Conservation (phyloP, 2,329 filamentous ascomycete species). For the Cladosporium sp. region DNA sequence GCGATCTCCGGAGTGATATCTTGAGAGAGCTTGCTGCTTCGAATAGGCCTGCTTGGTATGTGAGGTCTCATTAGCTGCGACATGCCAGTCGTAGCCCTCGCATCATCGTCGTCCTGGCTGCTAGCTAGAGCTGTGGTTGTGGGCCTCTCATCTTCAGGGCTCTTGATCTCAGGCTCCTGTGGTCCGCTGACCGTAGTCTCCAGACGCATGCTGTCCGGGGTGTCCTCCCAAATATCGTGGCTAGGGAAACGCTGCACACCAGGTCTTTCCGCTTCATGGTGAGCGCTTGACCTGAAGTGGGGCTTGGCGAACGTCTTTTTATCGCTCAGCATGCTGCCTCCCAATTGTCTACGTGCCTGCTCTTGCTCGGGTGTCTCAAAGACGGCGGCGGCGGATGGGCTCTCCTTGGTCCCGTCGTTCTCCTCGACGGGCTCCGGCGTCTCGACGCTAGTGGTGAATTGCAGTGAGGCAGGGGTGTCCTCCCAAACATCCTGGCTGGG, state of each 20-base stretch:
- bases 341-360: constrained; percentile 41
- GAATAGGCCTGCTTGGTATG: constrained; percentile 28
- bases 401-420: constrained; percentile 29
- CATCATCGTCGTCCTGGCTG: constrained; percentile 19
- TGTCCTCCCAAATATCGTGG: constrained; percentile 91
- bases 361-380: constrained; percentile 49
- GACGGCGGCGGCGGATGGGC: constrained; percentile 20
- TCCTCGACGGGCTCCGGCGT: constrained; percentile 58
- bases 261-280: constrained; percentile 50
- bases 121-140: constrained; percentile 18
- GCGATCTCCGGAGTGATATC: constrained; percentile 31
- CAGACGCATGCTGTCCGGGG: constrained; percentile 74
- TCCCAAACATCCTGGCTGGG: constrained; percentile 97
- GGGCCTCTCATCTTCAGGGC: constrained; percentile 26
- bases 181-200: constrained; percentile 63
- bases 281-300: constrained; percentile 53
- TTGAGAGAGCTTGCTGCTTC: constrained; percentile 28
- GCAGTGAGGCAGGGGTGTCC: constrained; percentile 81
- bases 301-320: constrained; percentile 57
- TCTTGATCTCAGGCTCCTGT: constrained; percentile 29
- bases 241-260: constrained; percentile 74
- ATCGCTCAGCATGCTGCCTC: constrained; percentile 36
- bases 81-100: constrained; percentile 23
- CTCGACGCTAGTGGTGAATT: constrained; percentile 73
- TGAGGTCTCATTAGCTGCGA: constrained; percentile 25